A percentile compares a stretch with the other conserved stretches of the same genome.
Conservation (phyloP, 2,329 filamentous ascomycete species). For the Stachybotrys chlorohalonatus region DNA sequence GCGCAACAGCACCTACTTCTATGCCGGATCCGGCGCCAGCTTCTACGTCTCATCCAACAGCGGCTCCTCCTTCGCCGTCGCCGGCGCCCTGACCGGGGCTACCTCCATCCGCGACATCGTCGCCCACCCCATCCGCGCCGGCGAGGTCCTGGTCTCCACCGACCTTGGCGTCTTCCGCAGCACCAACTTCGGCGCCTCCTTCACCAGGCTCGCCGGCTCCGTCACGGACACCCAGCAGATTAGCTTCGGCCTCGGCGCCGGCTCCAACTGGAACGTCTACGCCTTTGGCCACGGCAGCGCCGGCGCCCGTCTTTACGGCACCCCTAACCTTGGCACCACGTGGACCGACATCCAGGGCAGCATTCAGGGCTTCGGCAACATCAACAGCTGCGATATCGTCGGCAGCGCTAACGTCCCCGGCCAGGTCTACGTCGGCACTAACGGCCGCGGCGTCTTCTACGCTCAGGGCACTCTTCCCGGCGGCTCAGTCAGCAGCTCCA, state of each 20-base stretch:
- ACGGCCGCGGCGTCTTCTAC: constrained; percentile 36
- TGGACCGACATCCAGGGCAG: constrained; percentile 39
- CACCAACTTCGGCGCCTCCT: constrained; percentile 39
- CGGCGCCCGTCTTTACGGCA: constrained; percentile 36
- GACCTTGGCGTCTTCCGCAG: constrained; percentile 45
- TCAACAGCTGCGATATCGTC: constrained; percentile 27
- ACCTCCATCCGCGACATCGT: constrained; percentile 45
- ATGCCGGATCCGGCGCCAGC: constrained; percentile 25
- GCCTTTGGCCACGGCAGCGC: constrained; percentile 33
- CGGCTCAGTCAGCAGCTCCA: background rate
- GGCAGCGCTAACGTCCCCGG: constrained; percentile 36
- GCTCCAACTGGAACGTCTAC: constrained; percentile 34
- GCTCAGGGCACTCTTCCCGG: constrained; percentile 5
- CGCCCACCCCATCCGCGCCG: constrained; percentile 45
- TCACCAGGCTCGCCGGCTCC: constrained; percentile 26
- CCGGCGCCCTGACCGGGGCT: constrained; percentile 26
- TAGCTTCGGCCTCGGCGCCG: constrained; percentile 31
- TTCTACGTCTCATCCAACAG: constrained; percentile 45
- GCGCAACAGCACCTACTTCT: constrained; percentile 41
- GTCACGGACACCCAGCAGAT: constrained; percentile 32
- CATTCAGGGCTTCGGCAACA: constrained; percentile 32
- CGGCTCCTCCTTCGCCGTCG: constrained; percentile 33
- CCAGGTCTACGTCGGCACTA: constrained; percentile 40
- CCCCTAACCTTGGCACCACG: constrained; percentile 28
- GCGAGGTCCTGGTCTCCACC: constrained; percentile 51